phyloP scores from a whole-genome alignment of 345 rosid species.

The Crucihimalaya himalaica region DNA sequence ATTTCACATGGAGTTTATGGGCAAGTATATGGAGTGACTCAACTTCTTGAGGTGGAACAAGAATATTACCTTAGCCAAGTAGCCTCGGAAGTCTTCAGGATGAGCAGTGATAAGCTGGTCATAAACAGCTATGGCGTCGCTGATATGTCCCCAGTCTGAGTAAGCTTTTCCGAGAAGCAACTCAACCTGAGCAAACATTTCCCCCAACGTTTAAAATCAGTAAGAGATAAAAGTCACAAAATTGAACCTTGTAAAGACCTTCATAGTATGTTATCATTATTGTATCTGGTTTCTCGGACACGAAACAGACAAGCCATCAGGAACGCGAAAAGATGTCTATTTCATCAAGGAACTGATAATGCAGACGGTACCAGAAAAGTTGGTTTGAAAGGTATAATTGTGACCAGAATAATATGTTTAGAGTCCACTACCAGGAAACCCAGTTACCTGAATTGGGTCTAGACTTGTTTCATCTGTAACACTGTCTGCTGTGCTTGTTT shows the following conservation, averaged over 20 bases:
- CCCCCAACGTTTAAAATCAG: background rate
- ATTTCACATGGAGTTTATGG: constrained; percentile 22
- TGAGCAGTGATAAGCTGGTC: constrained; percentile 72
- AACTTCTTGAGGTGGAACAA: background rate
- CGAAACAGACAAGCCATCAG: background rate
- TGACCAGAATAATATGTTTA: background rate
- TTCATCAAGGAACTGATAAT: background rate
- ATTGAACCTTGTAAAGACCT: background rate
- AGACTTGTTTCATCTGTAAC: constrained; percentile 40
- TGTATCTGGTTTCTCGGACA: constrained; percentile 4
- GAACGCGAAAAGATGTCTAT: background rate
- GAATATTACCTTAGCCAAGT: constrained; percentile 79
- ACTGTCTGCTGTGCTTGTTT: constrained; percentile 44
- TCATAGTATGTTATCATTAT: background rate
- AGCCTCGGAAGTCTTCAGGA: constrained; percentile 90
- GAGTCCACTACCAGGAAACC: constrained; percentile 10
- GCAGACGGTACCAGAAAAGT: background rate
- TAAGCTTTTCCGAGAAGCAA: constrained; percentile 95
- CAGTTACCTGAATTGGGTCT: constrained; percentile 78
- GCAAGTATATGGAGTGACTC: background rate
- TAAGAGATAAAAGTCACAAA: background rate
- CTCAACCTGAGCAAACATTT: constrained; percentile 55
- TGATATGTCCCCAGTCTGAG: constrained; percentile 87
- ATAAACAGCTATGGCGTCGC: constrained; percentile 77
- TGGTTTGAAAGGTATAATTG: background rate